phyloP scores from a whole-genome alignment of 306 rosid species.

The Casuarina equisetifolia region DNA sequence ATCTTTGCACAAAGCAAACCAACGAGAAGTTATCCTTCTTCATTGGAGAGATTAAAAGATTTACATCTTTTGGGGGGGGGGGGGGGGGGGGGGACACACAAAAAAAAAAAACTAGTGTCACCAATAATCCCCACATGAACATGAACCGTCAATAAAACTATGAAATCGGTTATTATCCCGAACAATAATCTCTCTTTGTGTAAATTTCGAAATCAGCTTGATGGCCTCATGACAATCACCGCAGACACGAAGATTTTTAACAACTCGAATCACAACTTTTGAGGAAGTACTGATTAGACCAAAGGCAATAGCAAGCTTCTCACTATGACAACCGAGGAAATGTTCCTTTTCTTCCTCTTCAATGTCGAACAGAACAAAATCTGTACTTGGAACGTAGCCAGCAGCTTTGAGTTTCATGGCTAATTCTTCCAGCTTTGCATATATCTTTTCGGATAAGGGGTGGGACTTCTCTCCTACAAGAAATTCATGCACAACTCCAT shows the following conservation, averaged over 20 bases:
- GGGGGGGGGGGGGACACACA: too few species aligned
- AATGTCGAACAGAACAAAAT: slow-evolving; percentile 28
- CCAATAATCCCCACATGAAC: slow-evolving; percentile 37
- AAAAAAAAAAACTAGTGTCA: not conserved
- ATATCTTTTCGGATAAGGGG: slow-evolving; percentile 18
- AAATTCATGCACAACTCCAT: slow-evolving; percentile 33
- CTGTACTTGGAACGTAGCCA: slow-evolving; percentile 21
- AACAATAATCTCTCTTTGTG: slow-evolving; percentile 19
- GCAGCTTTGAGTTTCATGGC: slow-evolving; percentile 25
- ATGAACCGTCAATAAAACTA: slow-evolving; percentile 30
- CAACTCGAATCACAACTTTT: slow-evolving; percentile 25
- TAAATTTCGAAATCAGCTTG: slow-evolving; percentile 28
- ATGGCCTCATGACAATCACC: slow-evolving; percentile 37
- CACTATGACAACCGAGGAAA: slow-evolving; percentile 32
- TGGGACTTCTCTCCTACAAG: slow-evolving; percentile 30
- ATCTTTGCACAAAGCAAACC: not conserved
- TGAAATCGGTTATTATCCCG: slow-evolving; percentile 37
- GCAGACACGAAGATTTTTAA: slow-evolving; percentile 36
- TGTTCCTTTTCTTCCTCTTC: slow-evolving; percentile 34
- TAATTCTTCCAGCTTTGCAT: slow-evolving; percentile 20
- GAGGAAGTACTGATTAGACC: slow-evolving; percentile 26
- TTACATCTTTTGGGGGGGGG: not conserved
- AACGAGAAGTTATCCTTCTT: not conserved
- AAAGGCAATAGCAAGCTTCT: slow-evolving; percentile 33
- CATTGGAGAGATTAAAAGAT: not conserved